Percentiles rank a stretch among this genome's conserved stretches.
phyloP scores from a whole-genome alignment of 208 protist species.

The Wallacemonas sp. region DNA sequence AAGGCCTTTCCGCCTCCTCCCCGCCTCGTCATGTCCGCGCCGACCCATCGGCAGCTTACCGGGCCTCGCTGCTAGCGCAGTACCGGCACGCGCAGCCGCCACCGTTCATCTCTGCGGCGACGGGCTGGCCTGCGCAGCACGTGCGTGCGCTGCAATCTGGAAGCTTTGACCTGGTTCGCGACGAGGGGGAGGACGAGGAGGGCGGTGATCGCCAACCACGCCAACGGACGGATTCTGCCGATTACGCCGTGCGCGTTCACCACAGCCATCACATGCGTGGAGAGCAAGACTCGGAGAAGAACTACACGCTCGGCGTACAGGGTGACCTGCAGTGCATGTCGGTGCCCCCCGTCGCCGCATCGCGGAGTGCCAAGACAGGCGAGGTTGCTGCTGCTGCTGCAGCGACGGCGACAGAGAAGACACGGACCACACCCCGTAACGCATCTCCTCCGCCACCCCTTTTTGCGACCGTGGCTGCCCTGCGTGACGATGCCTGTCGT shows the following conservation, averaged over 20 bases:
- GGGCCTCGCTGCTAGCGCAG: not conserved
- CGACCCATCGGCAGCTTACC: not conserved
- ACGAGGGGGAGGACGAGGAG: not conserved
- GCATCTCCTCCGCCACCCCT: not conserved
- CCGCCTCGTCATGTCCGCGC: too few species aligned
- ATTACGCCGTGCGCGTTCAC: slow-evolving; percentile 8
- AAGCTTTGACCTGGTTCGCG: too few species aligned
- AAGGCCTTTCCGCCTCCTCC: too few species aligned
- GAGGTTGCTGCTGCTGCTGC: too few species aligned
- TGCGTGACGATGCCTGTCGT: not conserved
- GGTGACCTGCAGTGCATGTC: slow-evolving; percentile 2
- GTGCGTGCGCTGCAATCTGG: too few species aligned
- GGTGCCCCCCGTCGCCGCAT: too few species aligned
- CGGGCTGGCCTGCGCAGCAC: not conserved
- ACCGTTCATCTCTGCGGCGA: not conserved
- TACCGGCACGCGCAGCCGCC: not conserved
- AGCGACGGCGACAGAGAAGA: not conserved
- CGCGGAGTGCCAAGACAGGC: too few species aligned
- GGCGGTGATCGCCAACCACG: not conserved
- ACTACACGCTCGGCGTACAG: slow-evolving; percentile 2
- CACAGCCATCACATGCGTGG: slow-evolving; percentile 9
- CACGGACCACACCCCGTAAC: not conserved
- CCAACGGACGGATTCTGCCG: not conserved
- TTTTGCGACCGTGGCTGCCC: not conserved
- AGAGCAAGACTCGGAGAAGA: slow-evolving; percentile 3